These are phyloP conservation scores for Withania somnifera DNA, from an alignment of 305 asterid species.

Conservation along the genomic window DNA sequence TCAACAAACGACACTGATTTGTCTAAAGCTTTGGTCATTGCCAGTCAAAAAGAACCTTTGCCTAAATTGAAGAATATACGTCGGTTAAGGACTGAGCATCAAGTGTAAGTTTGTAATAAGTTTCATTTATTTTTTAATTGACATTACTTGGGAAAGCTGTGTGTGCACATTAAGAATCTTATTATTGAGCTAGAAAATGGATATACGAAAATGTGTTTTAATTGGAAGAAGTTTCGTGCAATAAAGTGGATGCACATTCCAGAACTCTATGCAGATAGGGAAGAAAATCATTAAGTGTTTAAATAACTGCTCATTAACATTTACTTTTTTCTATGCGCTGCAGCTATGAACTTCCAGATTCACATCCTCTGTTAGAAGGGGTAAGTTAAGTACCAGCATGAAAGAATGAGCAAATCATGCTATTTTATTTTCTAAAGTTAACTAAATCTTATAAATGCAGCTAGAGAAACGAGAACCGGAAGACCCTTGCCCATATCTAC, in stretches of 20 bases:
- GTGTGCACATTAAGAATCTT: neutral
- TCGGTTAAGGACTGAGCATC: conserved; percentile 26
- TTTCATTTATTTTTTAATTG: neutral
- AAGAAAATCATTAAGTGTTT: neutral
- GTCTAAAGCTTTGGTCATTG: conserved; percentile 8
- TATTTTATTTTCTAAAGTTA: conserved; percentile 7
- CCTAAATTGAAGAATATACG: conserved; percentile 11
- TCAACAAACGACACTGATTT: neutral
- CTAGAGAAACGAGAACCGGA: conserved; percentile 77
- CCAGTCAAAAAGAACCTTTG: conserved; percentile 7
- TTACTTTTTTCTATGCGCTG: conserved; percentile 10
- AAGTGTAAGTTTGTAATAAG: conserved; percentile 23
- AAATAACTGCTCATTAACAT: neutral
- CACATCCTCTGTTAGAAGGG: conserved; percentile 64
- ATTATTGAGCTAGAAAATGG: neutral
- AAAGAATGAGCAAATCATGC: neutral
- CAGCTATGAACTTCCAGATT: conserved; percentile 85
- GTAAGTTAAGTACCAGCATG: conserved; percentile 25
- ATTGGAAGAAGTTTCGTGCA: neutral
- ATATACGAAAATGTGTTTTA: neutral
- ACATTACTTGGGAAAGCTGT: neutral
- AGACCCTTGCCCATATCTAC: conserved; percentile 90
- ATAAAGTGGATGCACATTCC: neutral
- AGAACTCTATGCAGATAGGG: neutral
- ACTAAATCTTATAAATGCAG: conserved; percentile 21